Base-by-base conservation (phyloP, 2,329 filamentous ascomycete species). In the Nigrospora osmanthi region DNA sequence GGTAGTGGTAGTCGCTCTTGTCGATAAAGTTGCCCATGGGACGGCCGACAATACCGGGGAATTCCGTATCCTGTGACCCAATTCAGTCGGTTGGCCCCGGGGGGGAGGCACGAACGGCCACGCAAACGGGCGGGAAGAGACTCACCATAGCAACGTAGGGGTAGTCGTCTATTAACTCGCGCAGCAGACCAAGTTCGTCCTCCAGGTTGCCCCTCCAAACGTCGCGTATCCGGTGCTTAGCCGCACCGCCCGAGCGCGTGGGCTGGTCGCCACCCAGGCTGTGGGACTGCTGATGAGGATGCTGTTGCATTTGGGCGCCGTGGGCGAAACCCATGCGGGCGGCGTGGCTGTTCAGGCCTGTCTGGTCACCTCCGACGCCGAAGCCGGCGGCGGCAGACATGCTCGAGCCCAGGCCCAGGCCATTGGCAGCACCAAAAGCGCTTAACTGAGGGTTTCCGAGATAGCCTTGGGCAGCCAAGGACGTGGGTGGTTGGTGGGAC, bases 1-100 rank as follows among this genome's bases (percentile, higher is more conserved):
- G 93, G 68, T 98, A 98, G 64, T 98, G 93, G 62, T 98, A 98
- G 58, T 96, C 91, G 53, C 89, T 93, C 70, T 96, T 97, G 47
- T 87, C 93, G 48, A 86, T 81, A 65, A 98, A 98, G 45, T 85
- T 82, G 40, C 93, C 93, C 76, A 98, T 97, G 2, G 93, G 93
- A 54, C 93, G 81, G 23, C 91, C 89, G 43, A 98, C 91, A 43
- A 98, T 89, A 46, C 93, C 93, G n/a, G 93, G 93, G 57, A 98
- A 98, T 63, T 97, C 91, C 19, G 93, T 96, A 63, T 98, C 93
- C 90, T 95, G 61, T 42, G 47, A 10, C 23, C 23, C 23, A 28
- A 28, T 28, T 40, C 16, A 40, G 38, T 12, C 10, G 38, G 38
- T 13, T 30, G 38, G 31, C 7, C 11, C 16, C 13, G 13, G 17